These are phyloP conservation scores for Kodamaea arcana DNA, from an alignment of 1,139 yeast species.

Conservation along the genomic window DNA sequence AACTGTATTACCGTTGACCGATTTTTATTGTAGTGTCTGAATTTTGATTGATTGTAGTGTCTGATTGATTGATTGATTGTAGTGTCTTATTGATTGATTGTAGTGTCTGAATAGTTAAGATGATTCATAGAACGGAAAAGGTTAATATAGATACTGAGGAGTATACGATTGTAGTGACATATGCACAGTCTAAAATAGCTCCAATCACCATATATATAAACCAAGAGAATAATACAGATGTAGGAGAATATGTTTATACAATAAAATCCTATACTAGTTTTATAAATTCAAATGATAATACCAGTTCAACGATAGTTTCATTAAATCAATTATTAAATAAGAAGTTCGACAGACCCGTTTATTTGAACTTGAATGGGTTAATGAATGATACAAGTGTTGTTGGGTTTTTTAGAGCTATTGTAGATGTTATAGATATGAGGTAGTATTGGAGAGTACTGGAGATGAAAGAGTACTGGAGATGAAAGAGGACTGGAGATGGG, in stretches of 20 bases:
- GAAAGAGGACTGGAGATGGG: too few relatives aligned
- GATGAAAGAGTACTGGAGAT: too few relatives aligned
- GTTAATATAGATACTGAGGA: constrained; percentile 10
- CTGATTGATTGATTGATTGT: too few relatives aligned
- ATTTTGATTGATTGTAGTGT: too few relatives aligned
- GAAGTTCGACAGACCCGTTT: constrained; percentile 12
- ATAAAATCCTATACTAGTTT: constrained; percentile 12
- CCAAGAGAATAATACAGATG: constrained; percentile 11
- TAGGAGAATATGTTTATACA: constrained; percentile 21
- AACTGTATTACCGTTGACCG: too few relatives aligned
- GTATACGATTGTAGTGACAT: constrained; percentile 14
- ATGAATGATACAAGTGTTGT: constrained; percentile 10
- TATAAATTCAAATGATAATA: constrained; percentile 6
- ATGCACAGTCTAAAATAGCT: constrained; percentile 5
- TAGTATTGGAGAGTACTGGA: too few relatives aligned
- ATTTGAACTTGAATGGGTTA: constrained; percentile 13
- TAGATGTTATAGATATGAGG: too few relatives aligned
- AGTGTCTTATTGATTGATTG: too few relatives aligned
- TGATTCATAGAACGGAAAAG: constrained; percentile 8
- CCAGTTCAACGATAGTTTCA: constrained; percentile 6
- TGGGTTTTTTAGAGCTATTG: constrained; percentile 9
- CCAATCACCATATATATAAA: constrained; percentile 19
- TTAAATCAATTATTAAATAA: constrained; percentile 11
- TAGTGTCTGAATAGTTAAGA: too few relatives aligned
- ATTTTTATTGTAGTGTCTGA: too few relatives aligned